phyloP scores from a whole-genome alignment of 2,329 filamentous ascomycete species.

The Penicillium sp. region DNA sequence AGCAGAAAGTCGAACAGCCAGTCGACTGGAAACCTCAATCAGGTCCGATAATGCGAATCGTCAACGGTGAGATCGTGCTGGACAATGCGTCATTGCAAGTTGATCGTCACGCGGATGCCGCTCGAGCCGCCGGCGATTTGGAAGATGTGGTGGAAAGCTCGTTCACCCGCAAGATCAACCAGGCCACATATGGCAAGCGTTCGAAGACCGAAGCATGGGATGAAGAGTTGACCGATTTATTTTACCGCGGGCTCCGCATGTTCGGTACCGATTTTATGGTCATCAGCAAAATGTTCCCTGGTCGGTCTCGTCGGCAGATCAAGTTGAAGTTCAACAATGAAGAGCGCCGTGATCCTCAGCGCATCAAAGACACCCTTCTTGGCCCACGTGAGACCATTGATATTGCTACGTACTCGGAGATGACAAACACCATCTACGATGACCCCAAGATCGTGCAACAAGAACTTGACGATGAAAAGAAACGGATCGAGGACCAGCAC shows the following conservation, averaged over 20 bases:
- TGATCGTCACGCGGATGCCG: slow-evolving; percentile 56
- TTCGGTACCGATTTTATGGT: slow-evolving; percentile 67
- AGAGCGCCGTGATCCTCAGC: slow-evolving; percentile 55
- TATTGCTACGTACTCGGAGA: slow-evolving; percentile 45
- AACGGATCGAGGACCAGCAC: slow-evolving; percentile 48
- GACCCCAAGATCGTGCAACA: slow-evolving; percentile 42
- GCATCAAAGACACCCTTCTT: slow-evolving; percentile 54
- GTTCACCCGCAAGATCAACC: slow-evolving; percentile 49
- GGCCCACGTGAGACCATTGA: slow-evolving; percentile 47
- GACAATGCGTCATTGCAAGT: slow-evolving; percentile 54
- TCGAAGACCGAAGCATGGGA: slow-evolving; percentile 58
- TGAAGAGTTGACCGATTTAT: slow-evolving; percentile 58
- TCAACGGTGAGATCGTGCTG: slow-evolving; percentile 59
- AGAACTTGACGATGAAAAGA: slow-evolving; percentile 47
- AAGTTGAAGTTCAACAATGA: slow-evolving; percentile 65
- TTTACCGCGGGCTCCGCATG: slow-evolving; percentile 62
- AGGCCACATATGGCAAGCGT: slow-evolving; percentile 48
- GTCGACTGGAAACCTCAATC: slow-evolving; percentile 30
- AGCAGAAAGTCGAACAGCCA: slow-evolving; percentile 20
- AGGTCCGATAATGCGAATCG: slow-evolving; percentile 52
- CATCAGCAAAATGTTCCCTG: slow-evolving; percentile 62
- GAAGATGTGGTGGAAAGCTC: slow-evolving; percentile 49
- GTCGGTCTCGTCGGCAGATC: slow-evolving; percentile 59
- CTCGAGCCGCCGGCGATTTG: slow-evolving; percentile 47
- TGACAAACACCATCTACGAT: slow-evolving; percentile 48